These are phyloP conservation scores for Psilocybe sp. DNA, from an alignment of 768 basidiomycete genomes.

Conservation along the genomic window DNA sequence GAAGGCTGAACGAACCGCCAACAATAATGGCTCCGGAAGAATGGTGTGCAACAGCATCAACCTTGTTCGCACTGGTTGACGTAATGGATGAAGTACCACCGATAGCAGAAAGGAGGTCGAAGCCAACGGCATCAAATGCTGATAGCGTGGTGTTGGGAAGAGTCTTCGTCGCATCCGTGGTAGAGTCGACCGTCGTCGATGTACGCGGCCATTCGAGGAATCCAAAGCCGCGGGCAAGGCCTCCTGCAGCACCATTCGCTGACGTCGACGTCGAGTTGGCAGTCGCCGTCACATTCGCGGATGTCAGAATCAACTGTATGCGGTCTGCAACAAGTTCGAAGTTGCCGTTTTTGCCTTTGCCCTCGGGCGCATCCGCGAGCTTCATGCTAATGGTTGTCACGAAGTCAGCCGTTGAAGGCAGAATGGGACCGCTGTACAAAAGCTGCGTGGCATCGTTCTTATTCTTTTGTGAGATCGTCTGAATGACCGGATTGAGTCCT, in stretches of 20 bases:
- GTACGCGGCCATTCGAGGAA: conserved; percentile 85
- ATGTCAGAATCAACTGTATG: conserved; percentile 75
- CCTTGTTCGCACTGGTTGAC: conserved; percentile 28
- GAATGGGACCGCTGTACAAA: conserved; percentile 82
- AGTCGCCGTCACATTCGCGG: conserved; percentile 45
- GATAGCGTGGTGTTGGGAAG: conserved; percentile 75
- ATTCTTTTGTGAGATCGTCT: conserved; percentile 74
- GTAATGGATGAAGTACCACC: conserved; percentile 41
- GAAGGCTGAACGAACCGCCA: conserved; percentile 73
- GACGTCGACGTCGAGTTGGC: conserved; percentile 25
- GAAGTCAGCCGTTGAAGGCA: conserved; percentile 71
- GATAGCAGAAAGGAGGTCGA: conserved; percentile 59
- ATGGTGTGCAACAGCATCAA: conserved; percentile 63
- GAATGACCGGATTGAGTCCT: conserved; percentile 60
- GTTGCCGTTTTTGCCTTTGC: conserved; percentile 59
- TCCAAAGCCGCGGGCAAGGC: conserved; percentile 62
- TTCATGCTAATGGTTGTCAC: conserved; percentile 73
- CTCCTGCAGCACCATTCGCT: conserved; percentile 22
- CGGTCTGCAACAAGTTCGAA: conserved; percentile 85
- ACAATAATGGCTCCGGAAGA: conserved; percentile 65
- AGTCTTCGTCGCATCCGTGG: conserved; percentile 55
- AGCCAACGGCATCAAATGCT: conserved; percentile 56
- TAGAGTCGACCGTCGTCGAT: conserved; percentile 22
- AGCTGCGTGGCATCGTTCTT: conserved; percentile 52
- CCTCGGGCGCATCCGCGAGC: conserved; percentile 62